Evolutionary conservation across 345 rosid genomes (phyloP).

Genomic region (Mercurialis annua): DNA sequence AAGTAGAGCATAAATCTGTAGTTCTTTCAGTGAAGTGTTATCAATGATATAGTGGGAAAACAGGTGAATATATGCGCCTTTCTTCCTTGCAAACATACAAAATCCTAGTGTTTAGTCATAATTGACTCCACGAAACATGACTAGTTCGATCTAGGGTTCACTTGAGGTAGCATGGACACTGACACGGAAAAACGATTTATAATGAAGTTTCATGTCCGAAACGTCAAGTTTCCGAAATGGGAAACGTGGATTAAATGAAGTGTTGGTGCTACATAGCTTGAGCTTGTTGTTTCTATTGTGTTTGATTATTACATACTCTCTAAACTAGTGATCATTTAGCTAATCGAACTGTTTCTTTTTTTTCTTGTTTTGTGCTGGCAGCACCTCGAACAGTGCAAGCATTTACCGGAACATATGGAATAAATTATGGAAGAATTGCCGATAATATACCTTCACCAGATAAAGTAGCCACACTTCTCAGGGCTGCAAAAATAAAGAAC

Average conservation of each 20-base stretch:
- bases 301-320: background rate
- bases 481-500: slow-evolving; percentile 75
- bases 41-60: background rate
- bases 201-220: too few relatives aligned
- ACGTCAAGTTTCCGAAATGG: too few relatives aligned
- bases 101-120: background rate
- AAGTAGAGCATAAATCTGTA: background rate
- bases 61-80: background rate
- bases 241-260: too few relatives aligned
- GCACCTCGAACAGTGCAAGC: slow-evolving; percentile 46
- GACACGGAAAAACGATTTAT: too few relatives aligned
- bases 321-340: slow-evolving; percentile 15
- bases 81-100: background rate
- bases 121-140: background rate
- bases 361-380: slow-evolving; percentile 21
- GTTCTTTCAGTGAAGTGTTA: background rate
- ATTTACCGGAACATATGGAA: slow-evolving; percentile 87
- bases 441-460: slow-evolving; percentile 94
- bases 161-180: too few relatives aligned
- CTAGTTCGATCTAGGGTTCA: background rate
- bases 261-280: too few relatives aligned
- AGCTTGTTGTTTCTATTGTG: background rate
- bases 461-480: slow-evolving; percentile 70
- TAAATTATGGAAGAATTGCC: slow-evolving; percentile 92
- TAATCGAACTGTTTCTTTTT: background rate